phyloP scores from a whole-genome alignment of 2,329 filamentous ascomycete species.

The Conoideocrella luteorostrata region DNA sequence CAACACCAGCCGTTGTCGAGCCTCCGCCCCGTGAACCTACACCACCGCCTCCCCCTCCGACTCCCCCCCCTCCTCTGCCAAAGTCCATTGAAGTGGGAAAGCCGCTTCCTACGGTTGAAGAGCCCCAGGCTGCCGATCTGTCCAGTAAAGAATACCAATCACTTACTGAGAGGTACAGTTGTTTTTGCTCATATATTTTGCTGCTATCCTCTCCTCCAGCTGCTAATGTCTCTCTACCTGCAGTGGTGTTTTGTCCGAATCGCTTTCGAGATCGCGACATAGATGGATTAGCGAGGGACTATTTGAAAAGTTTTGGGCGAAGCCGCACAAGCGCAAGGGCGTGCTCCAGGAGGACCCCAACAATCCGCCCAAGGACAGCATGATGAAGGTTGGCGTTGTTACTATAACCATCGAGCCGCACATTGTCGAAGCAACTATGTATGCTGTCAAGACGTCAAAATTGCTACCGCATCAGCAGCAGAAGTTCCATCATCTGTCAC shows the following conservation, averaged over 20 bases:
- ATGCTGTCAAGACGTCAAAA: constrained; percentile 60
- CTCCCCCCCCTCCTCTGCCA: constrained; percentile 45
- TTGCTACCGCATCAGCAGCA: constrained; percentile 30
- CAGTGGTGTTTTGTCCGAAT: constrained; percentile 70
- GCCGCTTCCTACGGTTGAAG: constrained; percentile 64
- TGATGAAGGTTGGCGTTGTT: constrained; percentile 66
- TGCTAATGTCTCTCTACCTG: not conserved
- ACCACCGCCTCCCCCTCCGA: constrained; percentile 23
- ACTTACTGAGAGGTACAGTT: constrained; percentile 59
- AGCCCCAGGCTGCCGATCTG: constrained; percentile 58
- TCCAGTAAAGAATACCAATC: constrained; percentile 63
- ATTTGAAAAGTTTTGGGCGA: constrained; percentile 73
- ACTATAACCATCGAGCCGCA: constrained; percentile 75
- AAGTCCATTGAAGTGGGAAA: constrained; percentile 57
- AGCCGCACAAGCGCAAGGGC: constrained; percentile 62
- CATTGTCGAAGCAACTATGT: constrained; percentile 70
- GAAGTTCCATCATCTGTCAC: constrained; percentile 10
- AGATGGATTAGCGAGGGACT: constrained; percentile 67
- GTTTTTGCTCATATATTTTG: not conserved
- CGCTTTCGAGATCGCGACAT: constrained; percentile 64
- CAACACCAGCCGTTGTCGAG: constrained; percentile 35
- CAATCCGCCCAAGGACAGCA: constrained; percentile 64
- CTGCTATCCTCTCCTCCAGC: not conserved
- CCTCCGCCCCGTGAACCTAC: constrained; percentile 27
- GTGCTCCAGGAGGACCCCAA: constrained; percentile 56